These are phyloP conservation scores for Mycothermus thermophilus DNA, from an alignment of 495 filamentous ascomycete species.

Conservation along the genomic window DNA sequence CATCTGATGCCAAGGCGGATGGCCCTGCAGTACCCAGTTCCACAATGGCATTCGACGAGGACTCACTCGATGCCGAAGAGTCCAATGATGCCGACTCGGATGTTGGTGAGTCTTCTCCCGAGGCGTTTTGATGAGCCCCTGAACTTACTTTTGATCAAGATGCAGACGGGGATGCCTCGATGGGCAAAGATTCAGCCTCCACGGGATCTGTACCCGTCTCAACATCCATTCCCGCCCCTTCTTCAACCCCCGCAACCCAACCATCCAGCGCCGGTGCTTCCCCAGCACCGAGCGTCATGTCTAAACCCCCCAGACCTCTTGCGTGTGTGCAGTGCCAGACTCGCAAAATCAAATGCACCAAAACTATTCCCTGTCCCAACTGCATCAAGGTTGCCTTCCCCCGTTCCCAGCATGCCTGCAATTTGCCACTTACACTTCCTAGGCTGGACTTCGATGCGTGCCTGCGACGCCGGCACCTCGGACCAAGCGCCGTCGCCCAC, in stretches of 20 bases:
- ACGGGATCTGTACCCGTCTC: no score
- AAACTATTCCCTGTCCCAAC: conserved; percentile 51
- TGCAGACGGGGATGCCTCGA: no score
- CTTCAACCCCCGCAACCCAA: background rate
- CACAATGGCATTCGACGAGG: no score
- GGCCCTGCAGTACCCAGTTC: no score
- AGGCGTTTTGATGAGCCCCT: no score
- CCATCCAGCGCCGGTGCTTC: background rate
- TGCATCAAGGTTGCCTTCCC: conserved; percentile 38
- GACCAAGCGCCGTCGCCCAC: conserved; percentile 32
- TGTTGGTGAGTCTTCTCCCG: no score
- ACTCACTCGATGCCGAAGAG: no score
- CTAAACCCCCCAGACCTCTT: conserved; percentile 22
- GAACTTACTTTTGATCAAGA: no score
- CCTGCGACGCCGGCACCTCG: conserved; percentile 36
- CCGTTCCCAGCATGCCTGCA: conserved; percentile 4
- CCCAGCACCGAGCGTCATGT: no score
- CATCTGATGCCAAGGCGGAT: no score
- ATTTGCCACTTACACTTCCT: conserved; percentile 3
- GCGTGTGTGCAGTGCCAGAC: conserved; percentile 42
- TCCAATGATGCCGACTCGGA: no score
- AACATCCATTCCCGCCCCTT: background rate
- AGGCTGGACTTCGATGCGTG: conserved; percentile 34
- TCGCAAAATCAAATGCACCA: conserved; percentile 55
- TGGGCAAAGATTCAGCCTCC: no score